Percentiles rank a stretch among this genome's conserved stretches.
These are phyloP conservation scores for Cinnamomum micranthum DNA, from an alignment of 164 flowering plant species.

Conservation along the genomic window DNA sequence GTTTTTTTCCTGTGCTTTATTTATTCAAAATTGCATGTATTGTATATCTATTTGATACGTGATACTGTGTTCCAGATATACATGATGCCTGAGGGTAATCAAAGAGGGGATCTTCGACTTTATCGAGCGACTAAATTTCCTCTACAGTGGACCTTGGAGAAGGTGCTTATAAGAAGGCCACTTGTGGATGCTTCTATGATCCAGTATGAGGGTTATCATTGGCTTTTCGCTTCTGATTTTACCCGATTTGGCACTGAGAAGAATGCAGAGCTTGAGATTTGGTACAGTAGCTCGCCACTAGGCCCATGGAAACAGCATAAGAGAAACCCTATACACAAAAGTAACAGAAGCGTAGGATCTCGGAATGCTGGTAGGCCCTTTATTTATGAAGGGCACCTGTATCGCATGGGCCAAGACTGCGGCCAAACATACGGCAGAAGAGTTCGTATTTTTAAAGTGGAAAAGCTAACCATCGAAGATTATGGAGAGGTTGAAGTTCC, in stretches of 20 bases:
- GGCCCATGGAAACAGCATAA: constrained; percentile 85
- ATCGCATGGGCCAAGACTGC: constrained; percentile 76
- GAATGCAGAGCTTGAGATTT: constrained; percentile 78
- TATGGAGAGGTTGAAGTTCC: constrained; percentile 67
- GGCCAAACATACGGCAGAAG: constrained; percentile 64
- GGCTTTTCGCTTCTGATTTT: constrained; percentile 84
- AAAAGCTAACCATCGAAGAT: constrained; percentile 44
- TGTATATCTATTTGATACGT: not conserved
- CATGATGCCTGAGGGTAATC: constrained; percentile 83
- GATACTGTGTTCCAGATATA: constrained; percentile 48
- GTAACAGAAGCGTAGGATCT: constrained; percentile 48
- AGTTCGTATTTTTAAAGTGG: constrained; percentile 49
- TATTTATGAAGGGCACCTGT: constrained; percentile 50
- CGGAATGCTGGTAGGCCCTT: constrained; percentile 88
- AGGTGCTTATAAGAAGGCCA: constrained; percentile 56
- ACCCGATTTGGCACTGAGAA: constrained; percentile 50
- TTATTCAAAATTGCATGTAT: not conserved
- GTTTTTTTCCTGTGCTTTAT: not conserved
- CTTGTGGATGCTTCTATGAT: constrained; percentile 59
- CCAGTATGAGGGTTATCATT: constrained; percentile 41
- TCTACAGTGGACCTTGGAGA: constrained; percentile 64
- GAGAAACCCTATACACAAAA: constrained; percentile 60
- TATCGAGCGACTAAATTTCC: constrained; percentile 72
- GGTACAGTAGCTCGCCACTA: constrained; percentile 66
- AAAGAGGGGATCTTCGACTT: constrained; percentile 66